Conservation (phyloP, 2,329 filamentous ascomycete genomes). For the Aspergillus quadrilineatus region DNA sequence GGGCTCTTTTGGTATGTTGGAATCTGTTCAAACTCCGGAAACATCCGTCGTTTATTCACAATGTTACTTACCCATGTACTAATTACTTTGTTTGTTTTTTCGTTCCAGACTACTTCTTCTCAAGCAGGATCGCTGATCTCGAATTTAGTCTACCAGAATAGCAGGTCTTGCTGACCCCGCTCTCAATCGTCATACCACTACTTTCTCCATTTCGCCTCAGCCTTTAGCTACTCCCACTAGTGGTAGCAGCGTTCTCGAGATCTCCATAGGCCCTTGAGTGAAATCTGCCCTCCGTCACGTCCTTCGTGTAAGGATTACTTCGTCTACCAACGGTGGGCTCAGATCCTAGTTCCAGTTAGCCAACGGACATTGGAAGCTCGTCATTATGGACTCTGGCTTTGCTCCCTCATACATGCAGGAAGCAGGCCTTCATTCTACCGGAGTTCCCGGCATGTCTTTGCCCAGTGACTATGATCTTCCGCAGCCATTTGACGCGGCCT, state of each 20-base stretch:
- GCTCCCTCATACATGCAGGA: conserved; percentile 6
- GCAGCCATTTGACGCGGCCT: not conserved
- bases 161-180: not conserved
- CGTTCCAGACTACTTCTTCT: not conserved
- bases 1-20: conserved; percentile 14
- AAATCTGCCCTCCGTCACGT: no score
- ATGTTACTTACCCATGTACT: not conserved
- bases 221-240: not conserved
- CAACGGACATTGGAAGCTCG: not conserved
- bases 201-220: not conserved
- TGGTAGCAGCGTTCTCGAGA: not conserved
- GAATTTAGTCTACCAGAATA: not conserved
- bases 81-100: not conserved
- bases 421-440: not conserved
- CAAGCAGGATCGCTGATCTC: not conserved
- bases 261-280: not conserved
- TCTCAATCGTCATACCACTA: not conserved
- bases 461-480: not conserved
- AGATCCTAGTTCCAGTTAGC: not conserved
- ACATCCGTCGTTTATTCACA: not conserved
- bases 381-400: conserved; percentile 14
- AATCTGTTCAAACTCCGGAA: conserved; percentile 9
- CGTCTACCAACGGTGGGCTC: not conserved
- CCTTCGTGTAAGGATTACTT: not conserved
- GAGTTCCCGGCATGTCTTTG: not conserved